phyloP scores from a whole-genome alignment of 345 rosid genomes.

The Citrus hindsii region DNA sequence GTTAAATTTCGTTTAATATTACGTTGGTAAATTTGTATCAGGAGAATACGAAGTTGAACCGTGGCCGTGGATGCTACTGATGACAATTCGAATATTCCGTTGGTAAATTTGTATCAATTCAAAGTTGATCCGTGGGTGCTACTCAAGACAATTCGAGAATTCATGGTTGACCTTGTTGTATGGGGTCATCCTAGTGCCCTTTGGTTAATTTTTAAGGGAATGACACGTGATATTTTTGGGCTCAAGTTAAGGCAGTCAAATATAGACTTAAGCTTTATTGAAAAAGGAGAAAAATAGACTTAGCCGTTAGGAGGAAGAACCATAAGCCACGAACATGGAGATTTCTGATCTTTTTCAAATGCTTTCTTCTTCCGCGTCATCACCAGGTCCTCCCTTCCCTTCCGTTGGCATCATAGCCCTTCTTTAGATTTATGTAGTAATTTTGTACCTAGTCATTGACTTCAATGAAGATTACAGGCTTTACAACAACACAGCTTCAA shows the following conservation, averaged over 20 bases:
- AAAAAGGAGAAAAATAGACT: too few species aligned
- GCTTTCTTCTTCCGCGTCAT: slow-evolving; percentile 1
- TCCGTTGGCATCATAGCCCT: slow-evolving; percentile 4
- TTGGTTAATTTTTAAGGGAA: background rate
- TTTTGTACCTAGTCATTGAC: slow-evolving; percentile 23
- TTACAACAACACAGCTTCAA: background rate
- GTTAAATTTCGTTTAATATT: background rate
- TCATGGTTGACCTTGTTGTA: background rate
- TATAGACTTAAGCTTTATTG: background rate
- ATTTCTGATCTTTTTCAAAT: background rate
- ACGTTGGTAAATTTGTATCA: background rate
- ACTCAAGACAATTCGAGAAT: background rate
- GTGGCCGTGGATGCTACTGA: background rate
- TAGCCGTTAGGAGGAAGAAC: background rate
- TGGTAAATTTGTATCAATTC: background rate
- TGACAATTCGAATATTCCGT: background rate
- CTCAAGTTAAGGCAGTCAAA: background rate
- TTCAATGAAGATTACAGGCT: background rate
- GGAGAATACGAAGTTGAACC: background rate
- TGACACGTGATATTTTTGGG: background rate
- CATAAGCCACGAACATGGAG: background rate
- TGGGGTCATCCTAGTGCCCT: background rate
- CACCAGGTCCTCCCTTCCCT: background rate
- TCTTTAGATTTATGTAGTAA: slow-evolving; percentile 11
- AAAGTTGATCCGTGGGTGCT: background rate